Percentiles rank a stretch among this genome's conserved stretches.
These are phyloP conservation scores for Daldinia bambusicola DNA, from an alignment of 495 filamentous ascomycete species.

Conservation along the genomic window DNA sequence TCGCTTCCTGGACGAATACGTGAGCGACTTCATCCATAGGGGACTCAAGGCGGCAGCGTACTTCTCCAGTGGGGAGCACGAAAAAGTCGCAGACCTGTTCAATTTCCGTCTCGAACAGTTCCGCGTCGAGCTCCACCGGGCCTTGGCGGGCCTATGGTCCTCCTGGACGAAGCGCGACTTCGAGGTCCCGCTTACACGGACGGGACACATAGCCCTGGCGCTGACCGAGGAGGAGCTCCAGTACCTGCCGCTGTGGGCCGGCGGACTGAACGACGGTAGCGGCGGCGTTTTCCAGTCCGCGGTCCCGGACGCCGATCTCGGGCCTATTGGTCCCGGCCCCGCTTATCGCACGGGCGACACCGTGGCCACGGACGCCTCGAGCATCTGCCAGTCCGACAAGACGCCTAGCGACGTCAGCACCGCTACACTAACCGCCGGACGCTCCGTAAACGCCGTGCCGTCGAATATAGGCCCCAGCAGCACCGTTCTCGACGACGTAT, in stretches of 20 bases:
- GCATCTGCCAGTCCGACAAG: constrained; percentile 17
- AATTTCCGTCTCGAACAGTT: constrained; percentile 20
- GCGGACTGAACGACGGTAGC: constrained; percentile 57
- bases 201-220: constrained; percentile 48
- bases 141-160: neutral
- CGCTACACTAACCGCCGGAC: constrained; percentile 34
- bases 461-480: constrained; percentile 20
- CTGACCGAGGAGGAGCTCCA: constrained; percentile 54
- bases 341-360: constrained; percentile 57
- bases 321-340: constrained; percentile 57
- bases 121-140: constrained; percentile 11
- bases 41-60: neutral
- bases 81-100: neutral
- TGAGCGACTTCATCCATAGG: constrained; percentile 4
- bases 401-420: constrained; percentile 25
- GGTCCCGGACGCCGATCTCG: constrained; percentile 54
- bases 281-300: constrained; percentile 56
- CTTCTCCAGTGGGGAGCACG: too few species aligned
- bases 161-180: constrained; percentile 27
- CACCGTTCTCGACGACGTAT: constrained; percentile 9
- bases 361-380: constrained; percentile 37
- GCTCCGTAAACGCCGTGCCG: constrained; percentile 26
- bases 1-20: neutral
- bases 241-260: constrained; percentile 60
- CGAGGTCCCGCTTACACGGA: constrained; percentile 38